phyloP scores from a whole-genome alignment of 257 asterid genomes.

The Solanum rostratum region DNA sequence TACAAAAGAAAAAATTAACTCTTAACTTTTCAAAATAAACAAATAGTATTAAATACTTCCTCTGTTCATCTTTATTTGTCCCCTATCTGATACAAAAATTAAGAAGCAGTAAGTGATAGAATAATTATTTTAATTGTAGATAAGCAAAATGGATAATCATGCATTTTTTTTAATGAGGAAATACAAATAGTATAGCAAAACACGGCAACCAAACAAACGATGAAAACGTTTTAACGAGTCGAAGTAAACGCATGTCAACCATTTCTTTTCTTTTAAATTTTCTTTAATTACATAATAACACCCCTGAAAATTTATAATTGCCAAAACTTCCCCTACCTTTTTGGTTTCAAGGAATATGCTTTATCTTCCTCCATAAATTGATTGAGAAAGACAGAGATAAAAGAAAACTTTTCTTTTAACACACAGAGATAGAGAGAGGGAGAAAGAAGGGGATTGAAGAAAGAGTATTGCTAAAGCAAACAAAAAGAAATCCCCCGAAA shows the following conservation, averaged over 20 bases:
- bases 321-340: neutral
- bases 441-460: neutral
- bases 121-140: too few relatives aligned
- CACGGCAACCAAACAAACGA: neutral
- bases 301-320: neutral
- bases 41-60: too few relatives aligned
- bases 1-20: too few relatives aligned
- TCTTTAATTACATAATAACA: neutral
- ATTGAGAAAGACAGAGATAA: neutral
- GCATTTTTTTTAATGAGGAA: too few relatives aligned
- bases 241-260: neutral
- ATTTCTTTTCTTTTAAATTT: neutral
- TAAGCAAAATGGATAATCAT: too few relatives aligned
- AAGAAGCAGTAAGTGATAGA: too few relatives aligned
- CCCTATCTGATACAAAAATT: too few relatives aligned
- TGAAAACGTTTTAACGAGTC: neutral
- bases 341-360: conserved; percentile 30
- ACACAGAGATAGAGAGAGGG: neutral
- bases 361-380: conserved; percentile 1
- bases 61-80: too few relatives aligned
- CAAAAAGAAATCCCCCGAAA: conserved; percentile 6
- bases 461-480: conserved; percentile 25
- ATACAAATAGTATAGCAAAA: too few relatives aligned
- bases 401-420: neutral
- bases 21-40: too few relatives aligned